A percentile compares a stretch with the other conserved stretches of the same genome.
Evolutionary conservation across 768 basidiomycete genomes (phyloP).

Genomic region (Cyclocybe cylindracea): DNA sequence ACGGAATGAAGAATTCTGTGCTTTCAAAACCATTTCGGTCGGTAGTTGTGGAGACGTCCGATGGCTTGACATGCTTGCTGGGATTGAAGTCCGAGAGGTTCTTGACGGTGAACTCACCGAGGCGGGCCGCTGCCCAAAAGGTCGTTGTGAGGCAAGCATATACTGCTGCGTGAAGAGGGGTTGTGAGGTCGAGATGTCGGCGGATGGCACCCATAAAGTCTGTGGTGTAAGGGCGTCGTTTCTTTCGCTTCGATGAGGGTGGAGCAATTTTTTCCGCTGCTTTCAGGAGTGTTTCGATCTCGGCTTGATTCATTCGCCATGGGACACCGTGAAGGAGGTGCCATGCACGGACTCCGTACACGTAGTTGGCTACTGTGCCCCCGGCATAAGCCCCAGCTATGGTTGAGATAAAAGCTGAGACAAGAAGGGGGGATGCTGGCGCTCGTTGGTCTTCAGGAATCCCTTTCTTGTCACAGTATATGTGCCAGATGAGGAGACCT

Average conservation of each 20-base stretch:
- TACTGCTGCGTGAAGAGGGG: conserved; percentile 31
- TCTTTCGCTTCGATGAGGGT: conserved; percentile 22
- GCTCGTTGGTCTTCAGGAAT: background rate
- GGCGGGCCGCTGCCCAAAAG: no score
- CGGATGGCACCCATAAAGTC: conserved; percentile 17
- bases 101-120: no score
- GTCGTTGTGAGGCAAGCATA: conserved; percentile 20
- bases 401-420: background rate
- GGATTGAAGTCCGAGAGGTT: no score
- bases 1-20: no score
- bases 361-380: background rate
- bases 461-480: background rate
- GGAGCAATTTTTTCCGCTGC: conserved; percentile 30
- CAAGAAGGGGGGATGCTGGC: background rate
- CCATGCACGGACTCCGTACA: conserved; percentile 2
- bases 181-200: conserved; percentile 18
- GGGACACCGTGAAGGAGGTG: background rate
- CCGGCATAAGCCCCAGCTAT: conserved; percentile 1
- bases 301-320: background rate
- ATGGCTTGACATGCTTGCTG: no score
- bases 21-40: no score
- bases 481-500: background rate
- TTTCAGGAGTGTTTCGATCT: conserved; percentile 27
- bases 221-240: conserved; percentile 29
- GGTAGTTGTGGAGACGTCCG: no score